These are phyloP conservation scores for Trichoderma harzianum DNA, from an alignment of 2,329 filamentous ascomycete species.

Conservation along the genomic window DNA sequence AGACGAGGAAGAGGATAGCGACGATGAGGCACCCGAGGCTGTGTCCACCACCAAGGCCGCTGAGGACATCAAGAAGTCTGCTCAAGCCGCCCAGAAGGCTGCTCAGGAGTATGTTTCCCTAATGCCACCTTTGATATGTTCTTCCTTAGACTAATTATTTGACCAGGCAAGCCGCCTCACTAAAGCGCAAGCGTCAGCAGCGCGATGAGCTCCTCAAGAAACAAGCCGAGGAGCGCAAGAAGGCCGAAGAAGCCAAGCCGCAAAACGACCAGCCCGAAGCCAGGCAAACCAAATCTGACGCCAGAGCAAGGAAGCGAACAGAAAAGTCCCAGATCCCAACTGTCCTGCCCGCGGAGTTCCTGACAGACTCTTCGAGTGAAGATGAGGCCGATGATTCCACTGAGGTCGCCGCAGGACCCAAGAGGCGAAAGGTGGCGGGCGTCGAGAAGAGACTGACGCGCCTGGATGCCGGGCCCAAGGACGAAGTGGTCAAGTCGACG, in stretches of 20 bases:
- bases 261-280: constrained; percentile 22
- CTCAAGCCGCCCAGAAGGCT: constrained; percentile 46
- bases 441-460: constrained; percentile 38
- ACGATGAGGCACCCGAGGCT: constrained; percentile 57
- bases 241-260: constrained; percentile 26
- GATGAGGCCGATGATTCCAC: constrained; percentile 33
- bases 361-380: constrained; percentile 51
- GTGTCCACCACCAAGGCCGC: constrained; percentile 53
- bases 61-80: constrained; percentile 43
- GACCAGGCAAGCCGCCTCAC: constrained; percentile 45
- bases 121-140: background rate
- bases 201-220: constrained; percentile 53
- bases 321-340: constrained; percentile 41
- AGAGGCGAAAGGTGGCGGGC: constrained; percentile 44
- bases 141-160: background rate
- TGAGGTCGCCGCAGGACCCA: constrained; percentile 30
- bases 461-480: constrained; percentile 40
- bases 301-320: constrained; percentile 26
- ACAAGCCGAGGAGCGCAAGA: constrained; percentile 51
- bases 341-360: constrained; percentile 51
- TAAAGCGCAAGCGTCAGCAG: constrained; percentile 55
- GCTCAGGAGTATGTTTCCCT: constrained; percentile 46
- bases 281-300: background rate
- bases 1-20: constrained; percentile 39
- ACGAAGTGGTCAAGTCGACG: constrained; percentile 51